Conservation (phyloP, 2,329 filamentous ascomycete genomes). For the Arthroderma uncinatum region DNA sequence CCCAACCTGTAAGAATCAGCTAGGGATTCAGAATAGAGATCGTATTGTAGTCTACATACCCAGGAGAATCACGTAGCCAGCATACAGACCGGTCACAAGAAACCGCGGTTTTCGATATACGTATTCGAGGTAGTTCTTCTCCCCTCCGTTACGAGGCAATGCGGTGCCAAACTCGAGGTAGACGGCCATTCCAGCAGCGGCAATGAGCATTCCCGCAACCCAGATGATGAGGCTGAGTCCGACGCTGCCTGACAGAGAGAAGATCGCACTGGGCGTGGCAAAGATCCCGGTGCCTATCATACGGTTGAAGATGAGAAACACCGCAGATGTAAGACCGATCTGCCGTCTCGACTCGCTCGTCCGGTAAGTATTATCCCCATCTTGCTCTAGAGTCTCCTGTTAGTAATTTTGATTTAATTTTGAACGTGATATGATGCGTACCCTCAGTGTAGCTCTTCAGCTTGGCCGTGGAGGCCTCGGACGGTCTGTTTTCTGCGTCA, state of each 20-base stretch:
- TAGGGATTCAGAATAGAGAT: background rate
- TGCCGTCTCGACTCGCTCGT: conserved; percentile 13
- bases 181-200: conserved; percentile 49
- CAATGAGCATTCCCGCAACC: conserved; percentile 49
- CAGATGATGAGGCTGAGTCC: conserved; percentile 52
- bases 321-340: conserved; percentile 18
- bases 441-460: background rate
- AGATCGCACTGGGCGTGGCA: conserved; percentile 55
- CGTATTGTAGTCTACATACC: conserved; percentile 25
- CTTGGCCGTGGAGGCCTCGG: background rate
- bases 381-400: background rate
- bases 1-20: conserved; percentile 35
- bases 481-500: background rate
- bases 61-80: conserved; percentile 35
- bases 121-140: conserved; percentile 59
- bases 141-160: conserved; percentile 55
- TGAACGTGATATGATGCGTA: background rate
- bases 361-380: conserved; percentile 11
- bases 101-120: conserved; percentile 51
- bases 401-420: no score
- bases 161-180: conserved; percentile 56
- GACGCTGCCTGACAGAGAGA: conserved; percentile 52
- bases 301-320: conserved; percentile 36
- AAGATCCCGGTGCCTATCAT: conserved; percentile 61
- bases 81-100: conserved; percentile 51